Evolutionary conservation across 2,329 filamentous ascomycete genomes (phyloP).

Genomic region (Botrytis fabae): DNA sequence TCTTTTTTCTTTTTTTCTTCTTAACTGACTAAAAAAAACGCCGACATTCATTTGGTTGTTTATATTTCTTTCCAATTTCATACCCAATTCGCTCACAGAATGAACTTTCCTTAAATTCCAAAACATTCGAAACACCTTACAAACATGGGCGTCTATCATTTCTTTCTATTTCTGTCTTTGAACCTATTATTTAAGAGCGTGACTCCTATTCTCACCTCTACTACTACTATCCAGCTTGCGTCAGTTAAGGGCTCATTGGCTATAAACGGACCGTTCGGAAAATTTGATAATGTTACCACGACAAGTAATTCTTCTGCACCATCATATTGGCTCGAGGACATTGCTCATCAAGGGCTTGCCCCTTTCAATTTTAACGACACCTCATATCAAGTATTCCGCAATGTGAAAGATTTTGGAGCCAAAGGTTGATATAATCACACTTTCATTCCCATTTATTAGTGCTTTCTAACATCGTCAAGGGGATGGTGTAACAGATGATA

Average conservation of each 20-base stretch:
- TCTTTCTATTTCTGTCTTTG: conserved; percentile 5
- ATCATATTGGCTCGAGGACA: conserved; percentile 31
- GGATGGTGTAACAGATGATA: conserved; percentile 75
- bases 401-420: conserved; percentile 34
- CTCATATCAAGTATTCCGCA: conserved; percentile 30
- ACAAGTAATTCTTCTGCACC: not conserved
- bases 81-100: not conserved
- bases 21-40: not conserved
- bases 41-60: not conserved
- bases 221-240: not conserved
- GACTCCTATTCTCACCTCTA: not conserved
- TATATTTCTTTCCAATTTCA: not conserved
- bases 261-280: not conserved
- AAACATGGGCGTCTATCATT: not conserved
- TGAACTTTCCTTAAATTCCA: conserved; percentile 6
- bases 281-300: not conserved
- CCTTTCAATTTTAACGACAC: conserved; percentile 25
- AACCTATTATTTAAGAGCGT: not conserved
- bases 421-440: conserved; percentile 26
- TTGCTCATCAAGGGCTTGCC: conserved; percentile 29
- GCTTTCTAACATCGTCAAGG: conserved; percentile 73
- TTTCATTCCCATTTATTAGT: conserved; percentile 72
- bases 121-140: not conserved
- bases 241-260: not conserved
- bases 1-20: not conserved